Conservation (phyloP, 2,329 filamentous ascomycete species). For the Ophiostoma novo-ulmi region DNA sequence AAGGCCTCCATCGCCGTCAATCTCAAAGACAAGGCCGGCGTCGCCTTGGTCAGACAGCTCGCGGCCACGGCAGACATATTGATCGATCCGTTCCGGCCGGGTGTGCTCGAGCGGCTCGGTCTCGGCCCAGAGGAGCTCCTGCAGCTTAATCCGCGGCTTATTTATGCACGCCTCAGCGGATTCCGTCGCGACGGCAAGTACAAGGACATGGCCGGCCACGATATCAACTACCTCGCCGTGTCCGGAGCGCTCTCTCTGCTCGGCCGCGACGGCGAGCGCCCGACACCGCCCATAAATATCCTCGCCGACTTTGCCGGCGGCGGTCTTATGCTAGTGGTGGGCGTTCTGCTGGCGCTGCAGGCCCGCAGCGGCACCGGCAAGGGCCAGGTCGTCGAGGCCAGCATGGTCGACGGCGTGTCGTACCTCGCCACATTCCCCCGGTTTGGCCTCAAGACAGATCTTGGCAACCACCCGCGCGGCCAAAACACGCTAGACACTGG, state of each 20-base stretch:
- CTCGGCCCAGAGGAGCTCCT: constrained; percentile 67
- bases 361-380: constrained; percentile 57
- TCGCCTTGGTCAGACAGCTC: constrained; percentile 62
- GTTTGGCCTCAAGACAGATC: constrained; percentile 56
- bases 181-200: constrained; percentile 86
- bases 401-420: constrained; percentile 88
- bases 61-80: constrained; percentile 65
- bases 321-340: constrained; percentile 74
- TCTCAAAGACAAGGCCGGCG: constrained; percentile 62
- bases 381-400: constrained; percentile 89
- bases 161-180: constrained; percentile 82
- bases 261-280: constrained; percentile 62
- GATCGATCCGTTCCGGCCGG: constrained; percentile 90
- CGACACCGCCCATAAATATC: constrained; percentile 76
- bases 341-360: constrained; percentile 74
- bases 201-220: constrained; percentile 82
- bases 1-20: constrained; percentile 78
- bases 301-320: constrained; percentile 89
- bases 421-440: constrained; percentile 77
- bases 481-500: constrained; percentile 78
- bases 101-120: constrained; percentile 78
- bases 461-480: constrained; percentile 62
- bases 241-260: constrained; percentile 74
- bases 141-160: constrained; percentile 64
- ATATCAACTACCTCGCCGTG: constrained; percentile 94